Evolutionary conservation across 2,329 filamentous ascomycete genomes (phyloP), one percentile per base, ranked within the genome.

Genomic region (Ceratocystis cacaofunesta): DNA sequence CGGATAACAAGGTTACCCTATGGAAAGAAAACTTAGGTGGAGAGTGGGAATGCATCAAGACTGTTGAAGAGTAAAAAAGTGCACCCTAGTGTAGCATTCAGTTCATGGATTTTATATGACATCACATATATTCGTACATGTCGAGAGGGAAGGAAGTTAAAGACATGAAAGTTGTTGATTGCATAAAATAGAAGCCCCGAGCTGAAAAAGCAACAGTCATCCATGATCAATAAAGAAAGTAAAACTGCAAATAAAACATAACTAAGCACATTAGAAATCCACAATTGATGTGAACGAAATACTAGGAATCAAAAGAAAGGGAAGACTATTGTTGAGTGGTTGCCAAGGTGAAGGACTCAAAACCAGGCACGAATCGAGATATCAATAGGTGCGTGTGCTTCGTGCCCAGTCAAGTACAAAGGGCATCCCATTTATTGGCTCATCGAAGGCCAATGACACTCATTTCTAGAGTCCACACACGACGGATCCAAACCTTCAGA

Each of bases 401-500:
- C 22, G 8, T n/a, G 32, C 15, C 28, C 8, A n/a, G 55, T 30
- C n/a, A 28, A 44, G 22, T 22, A 28, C 30, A 55, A 32, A 58
- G 55, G 17, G 28, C 28, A 58, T 32, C 19, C 25, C 17, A 58
- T 58, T 58, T 36, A 36, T n/a, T 58, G 55, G 55, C 55, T 66
- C 74, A 90, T 74, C 89, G 87, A 70, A 95, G 80, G 65, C 90
- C 90, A 74, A 95, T 94, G 65, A 94, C 90, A 74, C 89, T 94
- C 90, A 99, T 99, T 80, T 99, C 94, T 67, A 99, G 81, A 67
- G 94, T 99, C 94, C 94, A 99, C 67, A 99, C 94, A 71, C 94
- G 84, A 72, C 94, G 83, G 74, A 99, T 97, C 94, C 94, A 99
- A 67, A 99, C 91, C 77, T 99, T 99, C 70, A 99, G 81, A 74